Evolutionary conservation across 257 asterid species (phyloP), one percentile per base, ranked within the genome.

Genomic region (Schizonepeta tenuifolia): DNA sequence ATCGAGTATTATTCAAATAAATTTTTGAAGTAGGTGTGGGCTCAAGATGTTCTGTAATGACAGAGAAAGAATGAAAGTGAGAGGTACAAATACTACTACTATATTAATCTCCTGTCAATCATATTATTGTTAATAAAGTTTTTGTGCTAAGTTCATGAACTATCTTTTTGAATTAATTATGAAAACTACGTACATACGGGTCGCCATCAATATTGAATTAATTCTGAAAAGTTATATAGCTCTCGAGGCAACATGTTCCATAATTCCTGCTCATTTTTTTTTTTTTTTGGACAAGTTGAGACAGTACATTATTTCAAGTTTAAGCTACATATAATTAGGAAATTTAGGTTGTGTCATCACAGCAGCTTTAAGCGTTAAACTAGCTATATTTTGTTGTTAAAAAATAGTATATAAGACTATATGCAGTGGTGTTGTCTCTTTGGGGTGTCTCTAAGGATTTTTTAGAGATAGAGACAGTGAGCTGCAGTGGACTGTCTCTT

Each of bases 91-190:
- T n/a, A 53, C 10, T 56, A 35, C 9, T 54, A 63, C 15, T 64
- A 38, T 26, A 61, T 36, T 73, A 65, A 47, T 67, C 55, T 46
- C 31, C 18, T 50, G 36, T 55, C 5, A 46, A 13, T 65, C 53
- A 21, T 51, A 15, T 65, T 71, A 58, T 59, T 55, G 65, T 24
- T 22, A 3, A 58, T 33, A 59, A 67, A 43, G 35, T 51, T 55
- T 63, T 73, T 73, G 41, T 56, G 77, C 79, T 77, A 69, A 80
- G 74, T 73, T 81, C 82, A 69, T 77, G 79, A 61, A 76, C 54
- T 22, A 57, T 20, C 66, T 4, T 56, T 65, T 40, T 74, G 38
- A 47, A 65, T 73, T 65, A 17, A 58, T 21, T 69, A 50, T n/a
- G 10, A 49, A 20, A 55, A 50, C n/a, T n/a, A n/a, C n/a, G n/a